phyloP scores from a whole-genome alignment of 75 land plant genomes.

The Azolla pinnata region DNA sequence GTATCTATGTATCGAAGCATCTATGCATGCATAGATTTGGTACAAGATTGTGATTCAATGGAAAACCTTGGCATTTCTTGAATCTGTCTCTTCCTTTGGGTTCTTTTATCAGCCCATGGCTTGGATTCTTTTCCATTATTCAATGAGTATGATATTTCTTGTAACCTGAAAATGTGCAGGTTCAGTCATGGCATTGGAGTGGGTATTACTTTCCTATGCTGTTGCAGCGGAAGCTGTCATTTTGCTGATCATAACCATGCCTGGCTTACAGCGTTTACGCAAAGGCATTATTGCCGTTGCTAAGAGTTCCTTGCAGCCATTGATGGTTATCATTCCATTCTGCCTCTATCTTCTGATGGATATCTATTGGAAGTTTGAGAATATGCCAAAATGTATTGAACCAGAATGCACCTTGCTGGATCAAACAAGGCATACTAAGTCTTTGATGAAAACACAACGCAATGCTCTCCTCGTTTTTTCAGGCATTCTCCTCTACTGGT shows the following conservation, averaged over 20 bases:
- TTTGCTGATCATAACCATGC: constrained; percentile 28
- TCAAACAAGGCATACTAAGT: constrained; percentile 19
- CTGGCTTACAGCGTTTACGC: constrained; percentile 22
- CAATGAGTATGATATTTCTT: no score
- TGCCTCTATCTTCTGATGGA: constrained; percentile 33
- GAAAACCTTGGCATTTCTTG: no score
- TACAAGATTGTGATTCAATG: no score
- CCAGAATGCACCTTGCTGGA: constrained; percentile 19
- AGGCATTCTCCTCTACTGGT: constrained; percentile 37
- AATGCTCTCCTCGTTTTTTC: constrained; percentile 28
- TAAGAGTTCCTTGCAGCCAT: constrained; percentile 24
- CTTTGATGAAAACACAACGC: constrained; percentile 33
- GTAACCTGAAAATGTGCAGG: no score
- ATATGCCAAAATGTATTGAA: constrained; percentile 17
- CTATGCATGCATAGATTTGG: no score
- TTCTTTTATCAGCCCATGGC: no score
- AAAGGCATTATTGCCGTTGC: constrained; percentile 26
- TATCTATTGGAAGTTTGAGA: constrained; percentile 43
- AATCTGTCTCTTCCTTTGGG: no score
- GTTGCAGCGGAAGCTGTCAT: constrained; percentile 29
- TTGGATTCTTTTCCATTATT: no score
- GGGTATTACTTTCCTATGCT: constrained; percentile 25
- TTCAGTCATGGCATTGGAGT: constrained; percentile 52
- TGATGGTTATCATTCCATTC: constrained; percentile 34
- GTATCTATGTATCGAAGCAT: no score